These are phyloP conservation scores for Monosiga brevicollis DNA, from an alignment of 78 protist species.

Conservation along the genomic window DNA sequence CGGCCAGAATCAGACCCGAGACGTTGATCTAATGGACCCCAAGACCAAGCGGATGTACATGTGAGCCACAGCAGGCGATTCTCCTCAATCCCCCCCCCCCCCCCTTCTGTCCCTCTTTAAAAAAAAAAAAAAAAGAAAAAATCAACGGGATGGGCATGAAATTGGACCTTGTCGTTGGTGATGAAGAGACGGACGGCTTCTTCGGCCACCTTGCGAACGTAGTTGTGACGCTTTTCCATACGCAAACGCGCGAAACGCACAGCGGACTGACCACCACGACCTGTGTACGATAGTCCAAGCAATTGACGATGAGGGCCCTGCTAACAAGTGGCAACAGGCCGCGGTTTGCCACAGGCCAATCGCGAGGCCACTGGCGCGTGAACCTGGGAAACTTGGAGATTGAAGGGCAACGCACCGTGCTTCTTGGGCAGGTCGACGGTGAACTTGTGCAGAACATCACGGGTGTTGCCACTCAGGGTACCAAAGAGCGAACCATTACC, in stretches of 20 bases:
- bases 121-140: not conserved
- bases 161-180: conserved; percentile 74
- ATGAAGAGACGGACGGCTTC: conserved; percentile 84
- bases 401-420: conserved; percentile 92
- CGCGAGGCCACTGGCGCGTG: too few relatives aligned
- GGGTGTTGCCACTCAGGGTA: conserved; percentile 80
- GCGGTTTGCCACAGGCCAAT: too few relatives aligned
- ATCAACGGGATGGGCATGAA: not conserved
- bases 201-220: conserved; percentile 94
- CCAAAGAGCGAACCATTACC: conserved; percentile 95
- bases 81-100: too few relatives aligned
- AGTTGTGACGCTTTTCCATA: conserved; percentile 95
- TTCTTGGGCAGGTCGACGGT: conserved; percentile 99
- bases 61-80: too few relatives aligned
- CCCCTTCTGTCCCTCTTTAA: too few relatives aligned
- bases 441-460: conserved; percentile 88
- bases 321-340: too few relatives aligned
- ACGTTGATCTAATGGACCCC: conserved; percentile 71
- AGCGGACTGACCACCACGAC: conserved; percentile 97
- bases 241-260: conserved; percentile 98
- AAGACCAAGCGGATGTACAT: too few relatives aligned
- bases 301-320: too few relatives aligned
- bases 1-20: conserved; percentile 94
- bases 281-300: too few relatives aligned
- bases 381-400: too few relatives aligned